These are phyloP conservation scores for Vitis cinerea DNA, from an alignment of 164 flowering plant species.

Conservation along the genomic window DNA sequence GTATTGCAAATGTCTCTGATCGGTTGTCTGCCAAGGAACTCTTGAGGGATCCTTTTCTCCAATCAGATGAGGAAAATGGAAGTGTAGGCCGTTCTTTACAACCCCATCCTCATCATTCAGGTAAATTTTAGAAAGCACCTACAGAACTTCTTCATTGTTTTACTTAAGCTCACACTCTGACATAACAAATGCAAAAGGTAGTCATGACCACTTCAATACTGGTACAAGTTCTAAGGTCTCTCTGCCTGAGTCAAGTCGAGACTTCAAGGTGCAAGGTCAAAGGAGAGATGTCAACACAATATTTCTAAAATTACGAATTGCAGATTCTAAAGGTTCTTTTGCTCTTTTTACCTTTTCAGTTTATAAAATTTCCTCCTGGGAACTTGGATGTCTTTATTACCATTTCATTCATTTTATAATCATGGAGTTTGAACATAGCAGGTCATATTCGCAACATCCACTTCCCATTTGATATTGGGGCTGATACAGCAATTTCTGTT, in stretches of 20 bases:
- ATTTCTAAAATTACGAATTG: conserved; percentile 77
- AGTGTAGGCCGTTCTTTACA: conserved; percentile 32
- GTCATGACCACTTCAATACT: conserved; percentile 13
- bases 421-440: conserved; percentile 17
- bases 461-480: conserved; percentile 85
- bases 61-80: conserved; percentile 47
- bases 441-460: conserved; percentile 87
- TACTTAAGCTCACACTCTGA: conserved; percentile 6
- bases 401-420: too few species aligned
- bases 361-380: neutral
- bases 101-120: conserved; percentile 27
- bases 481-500: conserved; percentile 78
- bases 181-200: conserved; percentile 37
- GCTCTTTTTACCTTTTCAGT: conserved; percentile 9
- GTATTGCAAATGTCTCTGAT: conserved; percentile 70
- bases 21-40: conserved; percentile 82
- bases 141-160: neutral
- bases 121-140: conserved; percentile 22
- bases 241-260: conserved; percentile 40
- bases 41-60: conserved; percentile 79
- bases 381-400: too few species aligned
- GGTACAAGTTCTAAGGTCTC: conserved; percentile 16
- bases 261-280: conserved; percentile 68
- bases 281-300: conserved; percentile 76
- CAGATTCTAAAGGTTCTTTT: conserved; percentile 67